These are phyloP conservation scores for Ochromonas danica DNA, from an alignment of 108 stramenopile genomes.

Conservation along the genomic window DNA sequence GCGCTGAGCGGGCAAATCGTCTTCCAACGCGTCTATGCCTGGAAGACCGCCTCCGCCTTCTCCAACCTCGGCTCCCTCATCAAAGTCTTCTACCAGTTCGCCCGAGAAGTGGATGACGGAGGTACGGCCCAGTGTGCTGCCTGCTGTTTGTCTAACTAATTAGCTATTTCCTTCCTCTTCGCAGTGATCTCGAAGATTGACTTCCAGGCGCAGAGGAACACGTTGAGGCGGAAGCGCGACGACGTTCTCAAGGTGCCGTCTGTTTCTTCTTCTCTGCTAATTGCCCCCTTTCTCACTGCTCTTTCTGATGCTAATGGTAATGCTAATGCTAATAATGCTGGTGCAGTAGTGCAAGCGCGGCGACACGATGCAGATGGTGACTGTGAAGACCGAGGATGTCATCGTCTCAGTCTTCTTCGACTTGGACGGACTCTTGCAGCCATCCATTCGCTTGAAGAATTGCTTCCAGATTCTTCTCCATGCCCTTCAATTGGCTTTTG, in stretches of 20 bases:
- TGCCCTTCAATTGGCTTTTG: neutral
- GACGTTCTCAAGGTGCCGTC: too few species aligned
- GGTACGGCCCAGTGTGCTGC: conserved; percentile 3
- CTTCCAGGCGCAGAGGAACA: neutral
- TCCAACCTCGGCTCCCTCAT: conserved; percentile 5
- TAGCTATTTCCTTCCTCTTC: too few species aligned
- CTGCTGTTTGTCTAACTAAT: neutral
- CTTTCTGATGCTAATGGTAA: too few species aligned
- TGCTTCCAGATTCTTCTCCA: neutral
- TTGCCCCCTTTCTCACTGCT: too few species aligned
- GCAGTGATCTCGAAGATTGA: neutral
- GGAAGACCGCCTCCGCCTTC: neutral
- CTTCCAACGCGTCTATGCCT: conserved; percentile 12
- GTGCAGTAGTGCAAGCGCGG: neutral
- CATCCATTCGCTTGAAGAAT: neutral
- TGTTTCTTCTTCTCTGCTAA: too few species aligned
- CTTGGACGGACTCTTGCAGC: neutral
- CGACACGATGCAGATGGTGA: conserved; percentile 26
- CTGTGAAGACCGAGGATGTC: neutral
- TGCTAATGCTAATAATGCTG: too few species aligned
- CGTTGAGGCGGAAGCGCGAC: neutral
- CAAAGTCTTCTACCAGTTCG: conserved; percentile 11
- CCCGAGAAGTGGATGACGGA: conserved; percentile 11
- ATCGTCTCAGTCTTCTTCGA: conserved; percentile 11
- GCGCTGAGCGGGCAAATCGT: neutral